Evolutionary conservation across 129 eudicot genomes (phyloP).

Genomic region (Apium graveolens): DNA sequence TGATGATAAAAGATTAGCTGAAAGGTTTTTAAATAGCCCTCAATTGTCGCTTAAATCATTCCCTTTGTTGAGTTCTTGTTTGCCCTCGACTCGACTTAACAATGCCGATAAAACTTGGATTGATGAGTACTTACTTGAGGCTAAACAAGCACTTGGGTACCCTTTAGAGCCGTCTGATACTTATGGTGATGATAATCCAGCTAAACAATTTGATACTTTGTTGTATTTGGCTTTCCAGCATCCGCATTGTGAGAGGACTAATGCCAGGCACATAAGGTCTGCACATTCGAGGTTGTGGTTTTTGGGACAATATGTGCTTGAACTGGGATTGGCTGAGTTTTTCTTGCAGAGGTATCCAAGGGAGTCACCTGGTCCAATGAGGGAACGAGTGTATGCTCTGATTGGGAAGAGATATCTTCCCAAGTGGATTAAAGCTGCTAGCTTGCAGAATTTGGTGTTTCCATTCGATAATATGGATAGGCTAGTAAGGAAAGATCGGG

Average conservation of each 20-base stretch:
- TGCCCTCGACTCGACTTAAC: conserved; percentile 63
- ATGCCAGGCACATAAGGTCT: conserved; percentile 69
- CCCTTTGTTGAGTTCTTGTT: conserved; percentile 86
- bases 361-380: conserved; percentile 97
- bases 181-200: conserved; percentile 89
- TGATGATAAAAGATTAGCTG: conserved; percentile 74
- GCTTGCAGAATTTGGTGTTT: conserved; percentile 89
- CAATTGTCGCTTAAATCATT: conserved; percentile 80
- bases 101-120: conserved; percentile 87
- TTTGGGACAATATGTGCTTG: conserved; percentile 86
- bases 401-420: conserved; percentile 95
- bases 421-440: conserved; percentile 90
- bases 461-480: conserved; percentile 85
- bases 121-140: conserved; percentile 83
- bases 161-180: conserved; percentile 80
- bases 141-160: conserved; percentile 92
- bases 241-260: conserved; percentile 85
- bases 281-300: conserved; percentile 87
- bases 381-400: conserved; percentile 87
- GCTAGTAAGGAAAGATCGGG: conserved; percentile 68
- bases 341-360: conserved; percentile 96
- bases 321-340: conserved; percentile 83
- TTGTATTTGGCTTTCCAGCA: conserved; percentile 94
- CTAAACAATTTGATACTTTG: conserved; percentile 88
- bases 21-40: conserved; percentile 86